A percentile compares a stretch with the other conserved stretches of the same genome.
Evolutionary conservation across 257 asterid species (phyloP).

Genomic region (Ophiorrhiza pumila): DNA sequence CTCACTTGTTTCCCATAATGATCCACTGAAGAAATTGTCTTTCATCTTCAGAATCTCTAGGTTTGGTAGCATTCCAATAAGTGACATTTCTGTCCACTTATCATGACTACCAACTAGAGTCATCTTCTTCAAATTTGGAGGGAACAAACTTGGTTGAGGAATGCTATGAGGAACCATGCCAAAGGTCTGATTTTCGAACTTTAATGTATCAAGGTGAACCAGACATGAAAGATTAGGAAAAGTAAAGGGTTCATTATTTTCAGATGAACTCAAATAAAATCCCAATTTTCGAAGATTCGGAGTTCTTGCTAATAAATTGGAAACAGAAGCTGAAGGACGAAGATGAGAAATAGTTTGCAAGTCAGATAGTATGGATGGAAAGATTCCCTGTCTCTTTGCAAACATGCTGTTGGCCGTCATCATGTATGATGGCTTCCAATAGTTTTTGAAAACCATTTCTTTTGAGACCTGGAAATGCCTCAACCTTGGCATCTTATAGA

Average conservation of each 20-base stretch:
- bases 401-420: neutral
- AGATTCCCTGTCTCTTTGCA: neutral
- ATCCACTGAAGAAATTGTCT: neutral
- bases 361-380: neutral
- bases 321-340: neutral
- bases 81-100: constrained; percentile 3
- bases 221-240: neutral
- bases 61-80: neutral
- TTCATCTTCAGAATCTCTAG: constrained; percentile 11
- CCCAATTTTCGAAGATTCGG: constrained; percentile 1
- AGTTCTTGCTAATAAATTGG: neutral
- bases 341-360: constrained; percentile 10
- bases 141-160: neutral
- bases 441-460: neutral
- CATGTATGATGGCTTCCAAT: neutral
- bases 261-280: constrained; percentile 1
- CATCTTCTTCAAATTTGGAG: neutral
- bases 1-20: constrained; percentile 9
- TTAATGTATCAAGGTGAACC: neutral
- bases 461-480: neutral
- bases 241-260: neutral
- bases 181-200: constrained; percentile 3
- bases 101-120: neutral
- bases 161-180: neutral
- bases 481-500: constrained; percentile 9